A percentile compares a stretch with the other conserved stretches of the same genome.
These are phyloP conservation scores for Magnaporthiopsis poae DNA, from an alignment of 2,329 filamentous ascomycete genomes.

Conservation along the genomic window DNA sequence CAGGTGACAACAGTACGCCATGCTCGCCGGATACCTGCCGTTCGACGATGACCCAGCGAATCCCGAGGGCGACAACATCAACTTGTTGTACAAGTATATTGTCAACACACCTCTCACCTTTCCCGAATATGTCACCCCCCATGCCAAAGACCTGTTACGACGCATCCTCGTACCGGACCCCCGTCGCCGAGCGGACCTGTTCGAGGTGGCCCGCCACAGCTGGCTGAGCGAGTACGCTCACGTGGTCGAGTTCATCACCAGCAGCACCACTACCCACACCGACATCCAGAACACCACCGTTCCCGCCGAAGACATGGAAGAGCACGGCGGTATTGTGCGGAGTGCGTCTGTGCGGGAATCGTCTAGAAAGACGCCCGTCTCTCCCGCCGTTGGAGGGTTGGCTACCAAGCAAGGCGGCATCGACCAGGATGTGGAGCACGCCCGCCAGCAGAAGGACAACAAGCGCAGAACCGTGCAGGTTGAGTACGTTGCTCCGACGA, in stretches of 20 bases:
- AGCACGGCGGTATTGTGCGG: slow-evolving; percentile 59
- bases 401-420: slow-evolving; percentile 65
- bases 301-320: slow-evolving; percentile 41
- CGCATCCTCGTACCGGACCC: slow-evolving; percentile 93
- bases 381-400: slow-evolving; percentile 50
- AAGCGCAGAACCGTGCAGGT: slow-evolving; percentile 94
- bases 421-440: slow-evolving; percentile 52
- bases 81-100: slow-evolving; percentile 97
- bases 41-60: slow-evolving; percentile 98
- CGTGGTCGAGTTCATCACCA: slow-evolving; percentile 92
- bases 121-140: slow-evolving; percentile 95
- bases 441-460: slow-evolving; percentile 67
- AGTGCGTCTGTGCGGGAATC: slow-evolving; percentile 89
- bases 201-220: slow-evolving; percentile 94
- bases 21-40: slow-evolving; percentile 93
- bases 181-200: slow-evolving; percentile 85
- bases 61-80: slow-evolving; percentile 97
- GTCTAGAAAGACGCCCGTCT: slow-evolving; percentile 52
- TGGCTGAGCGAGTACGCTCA: slow-evolving; percentile 97
- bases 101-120: slow-evolving; percentile 94
- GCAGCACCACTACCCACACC: slow-evolving; percentile 75
- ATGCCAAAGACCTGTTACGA: slow-evolving; percentile 82
- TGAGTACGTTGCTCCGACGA: slow-evolving; percentile 88
- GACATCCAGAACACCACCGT: slow-evolving; percentile 77
- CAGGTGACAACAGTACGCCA: slow-evolving; percentile 74